Base-by-base conservation (phyloP, 164 flowering plant genomes). In the Annona cherimola region DNA sequence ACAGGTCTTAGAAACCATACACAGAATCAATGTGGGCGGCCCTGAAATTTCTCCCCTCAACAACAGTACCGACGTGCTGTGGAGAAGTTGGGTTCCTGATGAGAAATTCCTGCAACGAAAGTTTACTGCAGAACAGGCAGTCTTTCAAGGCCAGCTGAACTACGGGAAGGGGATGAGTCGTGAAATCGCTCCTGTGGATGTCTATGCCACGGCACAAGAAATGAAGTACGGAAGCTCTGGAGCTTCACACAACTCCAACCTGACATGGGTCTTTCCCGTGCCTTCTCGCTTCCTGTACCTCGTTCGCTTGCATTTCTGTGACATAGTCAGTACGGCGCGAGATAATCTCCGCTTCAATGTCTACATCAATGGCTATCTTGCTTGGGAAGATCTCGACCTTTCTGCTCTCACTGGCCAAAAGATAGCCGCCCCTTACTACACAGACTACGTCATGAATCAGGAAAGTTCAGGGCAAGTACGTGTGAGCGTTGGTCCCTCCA, bases 1-100 rank as follows among this genome's bases (percentile, higher is more conserved):
- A 1, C 84, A 85, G 74, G 89, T 90, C 0, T 62, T 89, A 11
- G 90, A 94, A 78, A 92, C 91, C 0, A 84, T 87, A 65, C 60
- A 61, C 16, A 79, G 97, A 84, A 85, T 92, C 2, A 94, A 92
- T 55, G 88, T 94, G 87, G 97, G 98, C 42, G 98, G 97, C 4
- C 87, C 93, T 3, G 35, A 46, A 0, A 83, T 94, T 4, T 40
- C 89, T 0, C 72, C 76, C 61, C 68, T 42, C 19, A 89, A 90
- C 61, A 4, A 45, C 50, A 45, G 6, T 45, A 90, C 90, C 76
- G 98, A 94, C 71, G 79, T 96, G 0, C 85, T 94, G 39, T 74
- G 87, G 77, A 69, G 98, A 77, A 92, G 86, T 43, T 94, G 98
- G 98, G 79, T 83, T 42, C 80, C 87, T 26, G 98, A 92, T 71